These are phyloP conservation scores for Ceratocystis destructans DNA, from an alignment of 2,329 filamentous ascomycete genomes.

Conservation along the genomic window DNA sequence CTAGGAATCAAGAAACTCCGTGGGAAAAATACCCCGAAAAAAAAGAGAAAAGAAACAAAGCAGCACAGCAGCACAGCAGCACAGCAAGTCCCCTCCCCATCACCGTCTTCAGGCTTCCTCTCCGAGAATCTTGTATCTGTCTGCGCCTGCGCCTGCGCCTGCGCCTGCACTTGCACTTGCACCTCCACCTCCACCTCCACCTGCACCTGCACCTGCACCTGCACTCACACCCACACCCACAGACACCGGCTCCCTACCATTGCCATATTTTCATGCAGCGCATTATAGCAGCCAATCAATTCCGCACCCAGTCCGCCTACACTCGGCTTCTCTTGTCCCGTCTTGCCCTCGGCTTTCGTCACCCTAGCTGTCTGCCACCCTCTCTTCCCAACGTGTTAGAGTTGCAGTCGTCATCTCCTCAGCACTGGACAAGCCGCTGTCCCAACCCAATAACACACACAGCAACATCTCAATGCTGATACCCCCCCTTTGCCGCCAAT, in stretches of 20 bases:
- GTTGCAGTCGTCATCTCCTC: not conserved
- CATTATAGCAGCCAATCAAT: not conserved
- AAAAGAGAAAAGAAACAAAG: not conserved
- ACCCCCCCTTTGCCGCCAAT: not conserved
- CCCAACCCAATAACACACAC: not conserved
- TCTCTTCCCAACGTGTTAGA: not conserved
- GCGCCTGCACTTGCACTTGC: no score
- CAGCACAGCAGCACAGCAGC: not conserved
- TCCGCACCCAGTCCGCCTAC: not conserved
- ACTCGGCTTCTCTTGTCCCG: not conserved
- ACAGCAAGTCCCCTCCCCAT: not conserved
- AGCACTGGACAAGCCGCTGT: not conserved
- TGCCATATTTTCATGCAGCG: not conserved
- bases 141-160: no score
- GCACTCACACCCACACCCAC: not conserved
- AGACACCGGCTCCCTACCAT: not conserved
- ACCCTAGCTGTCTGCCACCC: not conserved
- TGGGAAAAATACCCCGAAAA: not conserved
- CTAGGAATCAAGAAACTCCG: not conserved
- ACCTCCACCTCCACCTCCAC: no score
- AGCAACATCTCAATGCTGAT: not conserved
- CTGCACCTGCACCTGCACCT: no score
- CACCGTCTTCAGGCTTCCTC: not conserved
- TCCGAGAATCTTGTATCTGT: not conserved
- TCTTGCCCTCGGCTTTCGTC: not conserved